phyloP scores from a whole-genome alignment of 805 yeast genomes.

The Schwanniomyces vanrijiae region DNA sequence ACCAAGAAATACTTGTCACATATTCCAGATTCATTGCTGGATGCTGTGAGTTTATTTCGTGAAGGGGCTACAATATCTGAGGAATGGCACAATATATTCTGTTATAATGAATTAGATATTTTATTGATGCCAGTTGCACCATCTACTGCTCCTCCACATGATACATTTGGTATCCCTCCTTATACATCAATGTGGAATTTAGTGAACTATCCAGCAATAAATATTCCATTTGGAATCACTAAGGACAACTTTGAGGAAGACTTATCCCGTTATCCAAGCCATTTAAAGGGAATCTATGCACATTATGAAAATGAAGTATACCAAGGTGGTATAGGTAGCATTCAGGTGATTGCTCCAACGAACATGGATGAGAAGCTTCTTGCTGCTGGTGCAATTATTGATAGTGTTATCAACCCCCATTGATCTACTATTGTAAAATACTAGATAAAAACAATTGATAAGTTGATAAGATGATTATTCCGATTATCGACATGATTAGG shows the following conservation, averaged over 20 bases:
- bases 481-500: no score
- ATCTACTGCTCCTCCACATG: slow-evolving; percentile 41
- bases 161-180: slow-evolving; percentile 33
- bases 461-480: no score
- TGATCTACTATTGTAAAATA: no score
- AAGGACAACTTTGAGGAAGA: neutral
- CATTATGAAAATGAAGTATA: neutral
- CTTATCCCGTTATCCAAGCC: neutral
- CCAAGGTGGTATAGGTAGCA: neutral
- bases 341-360: neutral
- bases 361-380: neutral
- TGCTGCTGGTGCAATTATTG: neutral
- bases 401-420: neutral
- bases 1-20: slow-evolving; percentile 36
- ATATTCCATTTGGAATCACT: slow-evolving; percentile 10
- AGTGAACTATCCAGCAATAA: slow-evolving; percentile 26
- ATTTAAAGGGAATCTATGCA: neutral
- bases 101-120: slow-evolving; percentile 37
- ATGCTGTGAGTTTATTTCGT: slow-evolving; percentile 36
- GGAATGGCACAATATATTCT: slow-evolving; percentile 32
- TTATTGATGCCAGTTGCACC: slow-evolving; percentile 33
- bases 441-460: no score
- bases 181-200: slow-evolving; percentile 47
- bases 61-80: slow-evolving; percentile 37
- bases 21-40: slow-evolving; percentile 35